Base-by-base conservation (phyloP, 106 monocot genomes). In the Apostasia shenzhenica region DNA sequence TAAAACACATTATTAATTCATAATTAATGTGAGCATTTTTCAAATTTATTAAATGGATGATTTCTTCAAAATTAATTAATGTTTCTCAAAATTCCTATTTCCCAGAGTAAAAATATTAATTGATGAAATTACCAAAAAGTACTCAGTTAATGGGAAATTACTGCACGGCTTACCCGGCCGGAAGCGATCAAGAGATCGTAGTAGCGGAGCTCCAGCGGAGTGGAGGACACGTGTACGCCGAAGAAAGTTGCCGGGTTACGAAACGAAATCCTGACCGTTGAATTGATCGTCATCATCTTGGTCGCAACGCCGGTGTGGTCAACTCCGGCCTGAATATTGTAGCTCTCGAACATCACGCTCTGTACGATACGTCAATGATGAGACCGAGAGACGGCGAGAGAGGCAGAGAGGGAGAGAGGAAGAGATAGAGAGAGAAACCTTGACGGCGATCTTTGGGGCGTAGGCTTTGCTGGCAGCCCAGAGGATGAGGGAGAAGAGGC, bases 181-280 rank as follows among this genome's bases (percentile, higher is more conserved):
- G 92, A 76, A 52, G 92, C 95, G 57, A 97, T 66, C 48, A 50
- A 44, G 69, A 97, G 91, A 53, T 85, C 81, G 70, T 69, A 82
- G 70, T 79, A 89, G 79, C 63, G 79, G 76, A 97, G 84, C 12
- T 76, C 61, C 41, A 84, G 67, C 1, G 92, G 95, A 2, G 89
- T 84, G 62, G 92, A 82, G 3, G 86, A 70, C 63, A 97, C 89
- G 79, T 89, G 95, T 8, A 97, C 79, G 67, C 95, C 92, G 73
- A 97, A 97, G 82, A 97, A 97, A 41, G 92, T 89, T 3, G 86
- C 92, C 2, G 84, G 80, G 69, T 97, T 97, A 11, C 80, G 82
- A 52, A 92, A 97, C 10, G 61, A 39, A 46, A 97, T 78, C 86
- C 49, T 79, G 67, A 92, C 89, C 57, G 92, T 97, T 40, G 89